These are phyloP conservation scores for Aspergillus fumigatiaffinis DNA, from an alignment of 2,329 filamentous ascomycete genomes.

Conservation along the genomic window DNA sequence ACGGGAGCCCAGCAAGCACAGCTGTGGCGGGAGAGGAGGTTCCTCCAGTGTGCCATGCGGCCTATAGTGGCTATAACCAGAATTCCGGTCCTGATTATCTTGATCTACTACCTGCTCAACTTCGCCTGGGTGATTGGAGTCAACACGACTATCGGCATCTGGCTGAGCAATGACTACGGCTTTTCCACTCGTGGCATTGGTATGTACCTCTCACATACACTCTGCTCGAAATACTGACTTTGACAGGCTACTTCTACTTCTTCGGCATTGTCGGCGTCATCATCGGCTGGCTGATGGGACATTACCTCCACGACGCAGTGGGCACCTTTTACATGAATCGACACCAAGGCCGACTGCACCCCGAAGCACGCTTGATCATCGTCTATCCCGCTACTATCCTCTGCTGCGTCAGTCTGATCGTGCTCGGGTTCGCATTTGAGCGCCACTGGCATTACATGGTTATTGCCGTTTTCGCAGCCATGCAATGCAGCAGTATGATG, in stretches of 20 bases:
- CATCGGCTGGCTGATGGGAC: constrained; percentile 46
- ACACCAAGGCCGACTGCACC: constrained; percentile 51
- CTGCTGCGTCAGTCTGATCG: constrained; percentile 21
- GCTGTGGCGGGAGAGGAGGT: constrained; percentile 32
- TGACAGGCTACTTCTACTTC: constrained; percentile 49
- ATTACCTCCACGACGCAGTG: constrained; percentile 52
- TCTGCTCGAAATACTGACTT: background rate
- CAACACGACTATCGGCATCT: constrained; percentile 52
- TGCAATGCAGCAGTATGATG: constrained; percentile 55
- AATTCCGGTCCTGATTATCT: constrained; percentile 25
- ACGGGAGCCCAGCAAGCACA: constrained; percentile 26
- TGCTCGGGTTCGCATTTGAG: constrained; percentile 49
- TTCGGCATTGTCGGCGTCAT: constrained; percentile 51
- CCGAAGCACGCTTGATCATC: constrained; percentile 52
- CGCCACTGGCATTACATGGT: constrained; percentile 48
- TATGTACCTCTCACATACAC: background rate
- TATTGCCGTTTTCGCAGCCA: constrained; percentile 45
- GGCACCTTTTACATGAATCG: constrained; percentile 43
- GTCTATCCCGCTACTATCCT: constrained; percentile 37
- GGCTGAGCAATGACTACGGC: constrained; percentile 47
- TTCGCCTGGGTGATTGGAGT: constrained; percentile 49
- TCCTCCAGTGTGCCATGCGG: constrained; percentile 40
- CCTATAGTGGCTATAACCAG: constrained; percentile 36
- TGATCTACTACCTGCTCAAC: constrained; percentile 30
- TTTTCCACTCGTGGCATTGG: constrained; percentile 48